Evolutionary conservation across 2,329 filamentous ascomycete species (phyloP).

Genomic region (Diaporthe velutina): DNA sequence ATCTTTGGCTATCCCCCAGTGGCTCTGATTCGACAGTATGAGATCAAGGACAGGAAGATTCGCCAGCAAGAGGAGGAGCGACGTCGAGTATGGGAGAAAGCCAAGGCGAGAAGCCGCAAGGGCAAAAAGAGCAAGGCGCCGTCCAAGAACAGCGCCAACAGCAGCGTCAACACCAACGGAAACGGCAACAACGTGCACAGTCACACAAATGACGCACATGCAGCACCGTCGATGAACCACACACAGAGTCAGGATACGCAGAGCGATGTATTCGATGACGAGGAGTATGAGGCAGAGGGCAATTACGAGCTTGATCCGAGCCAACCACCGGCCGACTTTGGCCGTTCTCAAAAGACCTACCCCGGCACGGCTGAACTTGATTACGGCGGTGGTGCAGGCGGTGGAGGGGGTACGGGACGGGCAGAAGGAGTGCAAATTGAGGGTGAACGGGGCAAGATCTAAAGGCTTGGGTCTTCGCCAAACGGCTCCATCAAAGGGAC

Average conservation of each 20-base stretch:
- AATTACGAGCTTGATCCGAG: slow-evolving; percentile 35
- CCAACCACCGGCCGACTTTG: slow-evolving; percentile 26
- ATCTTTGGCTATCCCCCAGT: slow-evolving; percentile 92
- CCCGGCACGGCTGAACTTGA: background rate
- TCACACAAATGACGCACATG: slow-evolving; percentile 37
- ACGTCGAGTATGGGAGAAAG: slow-evolving; percentile 86
- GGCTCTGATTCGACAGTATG: slow-evolving; percentile 90
- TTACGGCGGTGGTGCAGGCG: slow-evolving; percentile 25
- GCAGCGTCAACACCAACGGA: slow-evolving; percentile 42
- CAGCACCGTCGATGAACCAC: slow-evolving; percentile 43
- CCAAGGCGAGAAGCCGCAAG: slow-evolving; percentile 93
- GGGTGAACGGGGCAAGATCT: slow-evolving; percentile 7
- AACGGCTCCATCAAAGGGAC: background rate
- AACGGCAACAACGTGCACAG: slow-evolving; percentile 44
- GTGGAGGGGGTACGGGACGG: slow-evolving; percentile 8
- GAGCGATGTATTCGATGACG: slow-evolving; percentile 39
- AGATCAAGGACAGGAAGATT: slow-evolving; percentile 91
- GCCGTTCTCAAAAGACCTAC: slow-evolving; percentile 3
- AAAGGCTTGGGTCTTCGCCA: background rate
- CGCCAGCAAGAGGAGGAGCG: slow-evolving; percentile 90
- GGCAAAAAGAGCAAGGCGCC: slow-evolving; percentile 84
- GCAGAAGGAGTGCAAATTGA: slow-evolving; percentile 11
- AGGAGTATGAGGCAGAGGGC: slow-evolving; percentile 38
- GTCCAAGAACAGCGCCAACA: slow-evolving; percentile 57
- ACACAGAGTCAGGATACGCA: slow-evolving; percentile 42